Conservation (phyloP, 257 asterid genomes). For the Ballota nigra region DNA sequence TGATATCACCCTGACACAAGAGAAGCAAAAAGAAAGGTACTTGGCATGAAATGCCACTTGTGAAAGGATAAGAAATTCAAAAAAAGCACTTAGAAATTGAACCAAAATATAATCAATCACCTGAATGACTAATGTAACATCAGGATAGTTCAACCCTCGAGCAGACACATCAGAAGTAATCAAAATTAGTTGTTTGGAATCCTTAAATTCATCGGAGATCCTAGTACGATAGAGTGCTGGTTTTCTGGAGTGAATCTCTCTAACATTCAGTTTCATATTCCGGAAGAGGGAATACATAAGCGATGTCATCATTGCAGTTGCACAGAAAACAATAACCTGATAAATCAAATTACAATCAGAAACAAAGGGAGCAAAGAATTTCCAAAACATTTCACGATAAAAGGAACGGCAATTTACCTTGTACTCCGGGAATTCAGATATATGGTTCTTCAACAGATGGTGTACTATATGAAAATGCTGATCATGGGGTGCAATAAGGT, state of each 20-base stretch:
- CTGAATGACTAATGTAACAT: constrained; percentile 88
- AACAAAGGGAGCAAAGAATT: neutral
- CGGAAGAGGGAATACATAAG: constrained; percentile 73
- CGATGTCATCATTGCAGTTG: constrained; percentile 81
- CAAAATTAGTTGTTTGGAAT: constrained; percentile 60
- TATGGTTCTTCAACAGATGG: constrained; percentile 67
- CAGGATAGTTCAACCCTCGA: constrained; percentile 92
- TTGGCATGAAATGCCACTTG: neutral
- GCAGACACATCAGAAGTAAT: constrained; percentile 79
- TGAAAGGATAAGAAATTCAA: neutral
- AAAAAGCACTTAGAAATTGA: neutral
- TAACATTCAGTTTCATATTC: constrained; percentile 73
- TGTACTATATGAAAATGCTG: constrained; percentile 66
- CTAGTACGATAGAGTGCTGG: constrained; percentile 75
- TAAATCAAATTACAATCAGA: constrained; percentile 17
- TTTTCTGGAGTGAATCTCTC: constrained; percentile 80
- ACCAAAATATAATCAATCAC: constrained; percentile 19
- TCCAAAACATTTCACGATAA: neutral
- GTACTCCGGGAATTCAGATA: constrained; percentile 66
- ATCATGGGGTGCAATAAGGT: constrained; percentile 70
- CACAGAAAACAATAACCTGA: constrained; percentile 86
- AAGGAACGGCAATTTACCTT: constrained; percentile 46
- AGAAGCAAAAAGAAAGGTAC: neutral
- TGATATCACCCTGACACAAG: no score
- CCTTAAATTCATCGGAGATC: constrained; percentile 83